Evolutionary conservation across 1,284 basidiomycete genomes (phyloP), one percentile per base, ranked within the genome.

Genomic region (Marasmius oreades): DNA sequence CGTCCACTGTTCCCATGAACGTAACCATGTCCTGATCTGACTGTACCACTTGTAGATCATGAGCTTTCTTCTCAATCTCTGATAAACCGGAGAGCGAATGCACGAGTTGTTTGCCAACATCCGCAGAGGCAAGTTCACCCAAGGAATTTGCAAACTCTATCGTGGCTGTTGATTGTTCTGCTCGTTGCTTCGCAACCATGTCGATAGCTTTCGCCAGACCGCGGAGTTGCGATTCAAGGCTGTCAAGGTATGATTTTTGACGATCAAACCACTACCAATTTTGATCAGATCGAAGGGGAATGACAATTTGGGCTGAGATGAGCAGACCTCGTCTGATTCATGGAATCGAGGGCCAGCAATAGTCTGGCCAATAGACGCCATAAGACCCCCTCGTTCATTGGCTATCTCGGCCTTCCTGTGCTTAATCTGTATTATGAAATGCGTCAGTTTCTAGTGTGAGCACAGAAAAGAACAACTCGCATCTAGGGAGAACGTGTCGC

Each of bases 161-260:
- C 4, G 84, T 84, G 4, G 84, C 77, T 8, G 70, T 66, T 1
- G 91, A 80, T 24, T 94, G 70, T 46, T 95, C 93, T 88, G 61
- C 24, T 34, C 95, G 86, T 56, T 93, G 86, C 62, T 90, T 93
- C 14, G 91, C 81, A 6, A 95, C 90, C 0, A 77, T 57, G 57
- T 95, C 91, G 43, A 99, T 88, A 0, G 92, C 82, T 70, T 91
- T 95, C 55, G 93, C 89, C 5, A 98, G 77, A 1, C 86, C 83
- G 46, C 91, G 90, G 26, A 99, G 79, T 64, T 97, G 94, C 0
- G 84, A 82, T 71, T 99, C 97, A 11, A 99, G 81, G 51, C 86
- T 86, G 64, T 98, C 95, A 20, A 99, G 79, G 67, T 94, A 95
- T 0, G 77, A 71, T 59, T 89, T 92, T 68, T 95, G 90, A 61